Evolutionary conservation across 495 filamentous ascomycete species (phyloP).

Genomic region (Lindgomyces ingoldianus): DNA sequence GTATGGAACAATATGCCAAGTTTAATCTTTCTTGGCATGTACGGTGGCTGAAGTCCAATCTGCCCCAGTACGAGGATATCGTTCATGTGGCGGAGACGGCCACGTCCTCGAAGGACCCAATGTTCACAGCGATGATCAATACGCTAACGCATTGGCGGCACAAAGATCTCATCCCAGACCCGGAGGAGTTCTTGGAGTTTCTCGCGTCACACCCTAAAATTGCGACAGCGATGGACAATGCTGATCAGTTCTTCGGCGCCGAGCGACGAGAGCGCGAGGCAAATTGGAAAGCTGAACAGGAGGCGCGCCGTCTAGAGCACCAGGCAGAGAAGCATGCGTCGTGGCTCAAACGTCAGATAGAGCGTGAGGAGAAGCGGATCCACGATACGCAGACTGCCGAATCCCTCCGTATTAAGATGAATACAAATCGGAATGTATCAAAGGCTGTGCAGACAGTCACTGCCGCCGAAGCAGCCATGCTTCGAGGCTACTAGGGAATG

Average conservation of each 20-base stretch:
- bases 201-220: background rate
- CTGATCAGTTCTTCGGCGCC: background rate
- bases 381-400: background rate
- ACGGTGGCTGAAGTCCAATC: background rate
- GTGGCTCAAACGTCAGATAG: background rate
- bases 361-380: background rate
- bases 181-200: background rate
- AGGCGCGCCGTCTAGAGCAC: no score
- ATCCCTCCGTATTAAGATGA: background rate
- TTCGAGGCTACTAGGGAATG: background rate
- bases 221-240: background rate
- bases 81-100: background rate
- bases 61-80: background rate
- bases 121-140: background rate
- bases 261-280: background rate
- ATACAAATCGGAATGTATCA: background rate
- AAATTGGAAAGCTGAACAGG: background rate
- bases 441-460: background rate
- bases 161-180: background rate
- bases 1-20: constrained; percentile 2
- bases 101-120: background rate
- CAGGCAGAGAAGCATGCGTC: background rate
- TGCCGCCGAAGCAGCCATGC: background rate
- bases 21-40: background rate
- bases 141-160: background rate